Evolutionary conservation across 768 basidiomycete genomes (phyloP), one percentile per base, ranked within the genome.

Genomic region (Rossbeevera mucosa): DNA sequence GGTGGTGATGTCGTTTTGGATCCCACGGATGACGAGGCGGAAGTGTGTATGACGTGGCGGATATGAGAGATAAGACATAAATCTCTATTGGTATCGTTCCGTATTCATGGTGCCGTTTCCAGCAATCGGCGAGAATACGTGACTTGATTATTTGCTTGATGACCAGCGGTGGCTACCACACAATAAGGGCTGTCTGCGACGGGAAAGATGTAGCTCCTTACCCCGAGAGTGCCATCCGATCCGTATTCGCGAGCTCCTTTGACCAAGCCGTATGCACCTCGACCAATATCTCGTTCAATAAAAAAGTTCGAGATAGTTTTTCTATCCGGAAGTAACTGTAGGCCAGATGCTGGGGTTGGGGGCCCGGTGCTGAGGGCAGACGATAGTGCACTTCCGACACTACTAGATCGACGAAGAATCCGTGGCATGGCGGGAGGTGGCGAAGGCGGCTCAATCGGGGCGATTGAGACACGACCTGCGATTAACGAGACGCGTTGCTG

Each of bases 131-230:
- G 48, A 99, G 80, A 54, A 99, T 99, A 47, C 96, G 89, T 44
- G 91, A 94, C 71, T 98, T 98, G 76, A 98, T 94, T 64, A 98
- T 86, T 71, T 96, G 94, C 66, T 99, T 99, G 72, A 99, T 93
- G 61, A 99, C 87, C 54, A 96, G 73, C 31, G 88, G 84, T 4
- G 93, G 87, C 92, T 94, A 47, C 51, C 28, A 33, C 26, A 48
- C 9, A 44, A 53, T 57, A 45, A 59, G 59, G 42, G 41, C 38
- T 36, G 45, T 7, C 41, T 25, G 24, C 26, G 20, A 24, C 7
- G 38, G 48, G 45, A 59, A 55, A 38, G 46, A 46, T 51, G 42
- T 51, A 47, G 52, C 31, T 59, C 63, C 91, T 79, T 70, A 94
- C 93, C 61, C 95, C 95, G n/a, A 86, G 72, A 36, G 82, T 76